Evolutionary conservation across 148 eudicot species (phyloP), one percentile per base, ranked within the genome.

Genomic region (Chenopodium berlandieri): DNA sequence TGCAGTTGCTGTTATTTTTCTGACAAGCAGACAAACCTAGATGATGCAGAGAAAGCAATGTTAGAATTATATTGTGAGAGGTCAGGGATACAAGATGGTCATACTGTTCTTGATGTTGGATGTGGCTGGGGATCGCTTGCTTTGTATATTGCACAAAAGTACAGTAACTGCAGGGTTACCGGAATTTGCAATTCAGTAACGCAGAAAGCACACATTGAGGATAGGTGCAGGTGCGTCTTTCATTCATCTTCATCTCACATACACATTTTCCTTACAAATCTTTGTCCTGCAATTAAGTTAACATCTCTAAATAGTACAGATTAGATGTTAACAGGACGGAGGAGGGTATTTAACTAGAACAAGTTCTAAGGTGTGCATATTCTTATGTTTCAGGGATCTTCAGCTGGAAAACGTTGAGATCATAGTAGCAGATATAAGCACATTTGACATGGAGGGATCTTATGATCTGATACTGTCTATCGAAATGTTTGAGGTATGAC

Each of bases 41-140:
- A 97, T 50, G 98, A 92, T 60, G 98, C 99, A 19, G 99, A 97
- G 89, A 85, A 89, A 69, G 92, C 92, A 30, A 97, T 92, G 98
- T 52, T 97, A 52, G 91, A 97, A 14, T 67, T 92, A 46, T 97
- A 94, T 83, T 97, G 99, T 82, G 91, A 92, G 87, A 90, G 97
- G 80, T 88, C 93, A 31, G 86, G 90, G 77, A 25, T 97, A 58
- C 73, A 91, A 90, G 99, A 94, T 74, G 98, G 98, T 13, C 97
- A 97, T 44, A 82, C 91, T 63, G 94, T 97, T 88, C 98, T 94
- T 85, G 99, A 97, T 87, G 89, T 97, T 78, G 99, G 99, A 16
- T 97, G 99, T 88, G 99, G 99, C 63, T 97, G 99, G 99, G 99
- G 99, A 60, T 92, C 99, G 31, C 95, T 97, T n/a, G 56, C 87